Evolutionary conservation across 169 alveolate species (phyloP).

Genomic region (Sarcocystis neurona): DNA sequence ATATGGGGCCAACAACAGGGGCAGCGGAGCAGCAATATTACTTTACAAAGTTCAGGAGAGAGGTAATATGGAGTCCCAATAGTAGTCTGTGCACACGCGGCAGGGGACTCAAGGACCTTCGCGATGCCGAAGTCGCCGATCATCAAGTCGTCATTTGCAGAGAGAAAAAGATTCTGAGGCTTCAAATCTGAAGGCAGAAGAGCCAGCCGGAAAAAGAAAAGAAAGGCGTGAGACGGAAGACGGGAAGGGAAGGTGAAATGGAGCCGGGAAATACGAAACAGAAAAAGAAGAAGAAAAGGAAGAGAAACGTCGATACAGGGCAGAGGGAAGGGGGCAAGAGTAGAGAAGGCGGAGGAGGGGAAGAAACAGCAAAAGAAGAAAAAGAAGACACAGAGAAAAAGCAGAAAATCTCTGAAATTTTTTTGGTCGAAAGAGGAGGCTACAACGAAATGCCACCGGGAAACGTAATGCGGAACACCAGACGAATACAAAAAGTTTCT

Average conservation of each 20-base stretch:
- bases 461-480: no score
- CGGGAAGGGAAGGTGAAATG: not conserved
- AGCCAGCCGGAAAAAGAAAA: not conserved
- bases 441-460: no score
- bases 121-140: constrained; percentile 94
- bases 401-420: no score
- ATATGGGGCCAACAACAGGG: no score
- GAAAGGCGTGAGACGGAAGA: not conserved
- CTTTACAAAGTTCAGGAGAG: constrained; percentile 96
- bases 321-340: not conserved
- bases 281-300: not conserved
- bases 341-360: not conserved
- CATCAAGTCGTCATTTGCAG: constrained; percentile 81
- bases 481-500: no score
- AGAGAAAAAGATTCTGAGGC: constrained; percentile 90
- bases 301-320: not conserved
- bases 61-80: constrained; percentile 99
- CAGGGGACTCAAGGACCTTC: constrained; percentile 89
- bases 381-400: no score
- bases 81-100: constrained; percentile 92
- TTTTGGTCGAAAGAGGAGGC: no score
- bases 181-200: constrained; percentile 73
- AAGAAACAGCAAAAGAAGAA: not conserved
- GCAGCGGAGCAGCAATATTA: no score
- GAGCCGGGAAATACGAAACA: not conserved